Percentiles rank a stretch among this genome's conserved stretches.
phyloP scores from a whole-genome alignment of 2,329 filamentous ascomycete species.

The Corniculantispora saksenae region DNA sequence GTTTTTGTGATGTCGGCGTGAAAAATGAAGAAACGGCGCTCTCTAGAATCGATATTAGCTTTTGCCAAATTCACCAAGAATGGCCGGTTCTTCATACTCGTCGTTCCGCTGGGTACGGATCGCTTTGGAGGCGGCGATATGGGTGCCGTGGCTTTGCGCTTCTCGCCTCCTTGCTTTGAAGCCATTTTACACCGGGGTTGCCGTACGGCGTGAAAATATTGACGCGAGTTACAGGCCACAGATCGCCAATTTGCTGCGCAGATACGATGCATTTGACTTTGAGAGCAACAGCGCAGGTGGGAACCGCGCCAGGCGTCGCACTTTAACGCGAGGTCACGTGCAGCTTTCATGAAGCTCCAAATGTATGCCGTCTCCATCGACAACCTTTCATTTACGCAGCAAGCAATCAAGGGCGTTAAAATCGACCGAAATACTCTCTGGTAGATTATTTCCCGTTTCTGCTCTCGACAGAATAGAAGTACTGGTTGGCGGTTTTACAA shows the following conservation, averaged over 20 bases:
- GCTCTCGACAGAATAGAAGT: not conserved
- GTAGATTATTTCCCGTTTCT: not conserved
- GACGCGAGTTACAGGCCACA: not conserved
- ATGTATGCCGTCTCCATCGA: not conserved
- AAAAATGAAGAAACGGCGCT: conserved; percentile 82
- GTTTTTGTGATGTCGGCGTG: conserved; percentile 81
- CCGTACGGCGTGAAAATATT: not conserved
- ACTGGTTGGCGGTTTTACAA: too few species aligned
- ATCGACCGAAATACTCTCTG: not conserved
- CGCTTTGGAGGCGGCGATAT: conserved; percentile 59
- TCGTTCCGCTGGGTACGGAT: conserved; percentile 52
- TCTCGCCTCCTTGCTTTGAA: conserved; percentile 21
- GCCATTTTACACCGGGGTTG: not conserved
- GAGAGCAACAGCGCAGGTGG: not conserved
- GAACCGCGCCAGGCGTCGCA: conserved; percentile 11
- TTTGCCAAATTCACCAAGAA: conserved; percentile 20
- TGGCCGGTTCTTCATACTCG: conserved; percentile 40
- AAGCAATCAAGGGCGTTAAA: not conserved
- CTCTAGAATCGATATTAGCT: conserved; percentile 43
- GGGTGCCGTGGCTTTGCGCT: conserved; percentile 42
- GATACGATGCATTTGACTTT: conserved; percentile 1
- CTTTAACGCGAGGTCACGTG: conserved; percentile 17
- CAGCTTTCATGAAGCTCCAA: not conserved
- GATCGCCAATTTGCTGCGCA: not conserved
- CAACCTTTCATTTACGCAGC: not conserved